phyloP scores from a whole-genome alignment of 768 basidiomycete species.

The Phanerodontia chrysosporium region DNA sequence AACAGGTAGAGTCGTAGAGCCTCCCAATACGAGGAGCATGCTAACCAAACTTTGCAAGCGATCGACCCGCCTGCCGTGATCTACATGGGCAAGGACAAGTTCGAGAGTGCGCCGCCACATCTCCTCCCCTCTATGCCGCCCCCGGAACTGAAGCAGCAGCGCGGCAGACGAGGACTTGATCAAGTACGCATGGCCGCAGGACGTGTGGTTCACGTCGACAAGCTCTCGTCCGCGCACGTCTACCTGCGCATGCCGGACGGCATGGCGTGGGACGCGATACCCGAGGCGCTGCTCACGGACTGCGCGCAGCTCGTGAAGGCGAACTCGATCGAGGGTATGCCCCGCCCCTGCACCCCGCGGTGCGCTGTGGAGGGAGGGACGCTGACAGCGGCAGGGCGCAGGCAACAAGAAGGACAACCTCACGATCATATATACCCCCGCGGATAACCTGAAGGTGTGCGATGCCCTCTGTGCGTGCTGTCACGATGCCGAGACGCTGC shows the following conservation, averaged over 20 bases:
- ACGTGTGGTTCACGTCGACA: constrained; percentile 98
- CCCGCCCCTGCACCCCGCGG: too few species aligned
- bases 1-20: background rate
- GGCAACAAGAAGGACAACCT: constrained; percentile 96
- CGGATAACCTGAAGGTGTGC: constrained; percentile 82
- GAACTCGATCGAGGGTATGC: constrained; percentile 89
- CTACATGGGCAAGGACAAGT: constrained; percentile 98
- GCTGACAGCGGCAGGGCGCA: constrained; percentile 28
- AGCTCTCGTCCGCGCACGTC: constrained; percentile 94
- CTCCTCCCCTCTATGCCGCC: background rate
- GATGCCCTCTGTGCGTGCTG: background rate
- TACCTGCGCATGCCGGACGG: constrained; percentile 84
- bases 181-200: constrained; percentile 85
- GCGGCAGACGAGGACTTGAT: constrained; percentile 88
- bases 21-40: background rate
- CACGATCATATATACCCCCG: constrained; percentile 92
- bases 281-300: constrained; percentile 71
- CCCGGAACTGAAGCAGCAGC: background rate
- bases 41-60: constrained; percentile 32
- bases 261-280: constrained; percentile 90
- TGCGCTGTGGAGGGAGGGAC: too few species aligned
- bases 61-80: constrained; percentile 62
- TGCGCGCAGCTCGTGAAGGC: constrained; percentile 96
- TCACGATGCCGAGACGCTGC: background rate
- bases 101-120: constrained; percentile 67